Conservation (phyloP, 2,329 filamentous ascomycete species). For the Atkinsonella hypoxylon region DNA sequence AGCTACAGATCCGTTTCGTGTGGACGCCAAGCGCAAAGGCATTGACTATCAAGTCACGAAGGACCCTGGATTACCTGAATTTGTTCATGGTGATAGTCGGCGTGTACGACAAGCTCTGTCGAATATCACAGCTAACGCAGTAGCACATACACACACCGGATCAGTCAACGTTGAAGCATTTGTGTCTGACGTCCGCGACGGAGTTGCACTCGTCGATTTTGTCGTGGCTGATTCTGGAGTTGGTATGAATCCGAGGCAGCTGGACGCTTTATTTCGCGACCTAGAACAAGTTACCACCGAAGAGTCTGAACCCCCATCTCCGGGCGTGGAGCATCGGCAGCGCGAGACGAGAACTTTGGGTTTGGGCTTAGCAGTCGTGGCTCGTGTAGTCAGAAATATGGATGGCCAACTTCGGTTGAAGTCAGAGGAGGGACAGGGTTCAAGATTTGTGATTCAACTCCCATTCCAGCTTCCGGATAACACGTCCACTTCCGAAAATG, state of each 20-base stretch:
- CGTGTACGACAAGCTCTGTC: slow-evolving; percentile 72
- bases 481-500: slow-evolving; percentile 13
- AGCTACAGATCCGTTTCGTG: slow-evolving; percentile 60
- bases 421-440: slow-evolving; percentile 72
- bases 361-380: slow-evolving; percentile 78
- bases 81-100: slow-evolving; percentile 67
- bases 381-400: slow-evolving; percentile 79
- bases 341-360: slow-evolving; percentile 45
- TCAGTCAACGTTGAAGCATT: slow-evolving; percentile 60
- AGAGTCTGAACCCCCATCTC: slow-evolving; percentile 18
- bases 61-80: slow-evolving; percentile 55
- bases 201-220: slow-evolving; percentile 58
- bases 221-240: slow-evolving; percentile 63
- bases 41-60: slow-evolving; percentile 58
- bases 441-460: slow-evolving; percentile 68
- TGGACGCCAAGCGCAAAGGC: slow-evolving; percentile 64
- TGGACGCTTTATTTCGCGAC: slow-evolving; percentile 46
- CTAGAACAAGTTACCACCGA: slow-evolving; percentile 45
- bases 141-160: slow-evolving; percentile 62
- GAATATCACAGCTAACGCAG: slow-evolving; percentile 75
- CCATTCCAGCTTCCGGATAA: slow-evolving; percentile 54
- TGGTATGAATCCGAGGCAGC: slow-evolving; percentile 53
- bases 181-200: slow-evolving; percentile 39
- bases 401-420: slow-evolving; percentile 76
- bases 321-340: slow-evolving; percentile 17